Evolutionary conservation across 805 yeast species (phyloP), one percentile per base, ranked within the genome.

Genomic region (Kodamaea kaohsiungensis): DNA sequence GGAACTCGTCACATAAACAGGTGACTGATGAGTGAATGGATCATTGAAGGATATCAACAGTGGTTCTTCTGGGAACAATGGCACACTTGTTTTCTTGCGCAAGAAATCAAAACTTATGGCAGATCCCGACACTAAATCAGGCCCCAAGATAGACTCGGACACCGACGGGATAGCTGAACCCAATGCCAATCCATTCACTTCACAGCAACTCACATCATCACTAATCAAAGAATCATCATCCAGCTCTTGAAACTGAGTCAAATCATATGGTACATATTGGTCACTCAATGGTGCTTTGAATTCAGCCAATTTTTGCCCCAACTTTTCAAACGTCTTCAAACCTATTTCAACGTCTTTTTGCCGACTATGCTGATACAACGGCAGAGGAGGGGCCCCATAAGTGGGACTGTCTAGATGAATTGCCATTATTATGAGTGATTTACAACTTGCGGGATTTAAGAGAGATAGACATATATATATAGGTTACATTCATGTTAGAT

Each of bases 261-360:
- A 42, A 37, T 52, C 54, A 27, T 47, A 52, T 13, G 54, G 54
- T 35, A 52, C 54, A 42, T 52, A 52, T 48, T 52, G 48, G 43
- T 52, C 54, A 18, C 51, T 46, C 19, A 52, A 38, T 7, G 51
- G 51, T 1, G 54, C 46, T 7, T 17, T 40, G 10, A 30, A 30
- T 9, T 30, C 35, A 12, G 35, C 8, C 35, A 30, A 30, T 12
- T 30, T 30, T 12, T 30, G 35, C 35, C 35, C 35, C 35, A 30
- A 30, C 35, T 30, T 30, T 30, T 30, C 35, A 30, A 30, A 30
- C 10, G 35, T 30, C 35, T 30, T 8, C 13, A 12, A 30, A 9
- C 35, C 35, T 30, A 12, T 12, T 30, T 30, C 13, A 30, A 9
- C 35, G 2, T 30, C 13, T 12, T 30, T 30, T 30, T 30, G 35